Conservation (phyloP, 352 stramenopile species). For the Phytophthora multivora region DNA sequence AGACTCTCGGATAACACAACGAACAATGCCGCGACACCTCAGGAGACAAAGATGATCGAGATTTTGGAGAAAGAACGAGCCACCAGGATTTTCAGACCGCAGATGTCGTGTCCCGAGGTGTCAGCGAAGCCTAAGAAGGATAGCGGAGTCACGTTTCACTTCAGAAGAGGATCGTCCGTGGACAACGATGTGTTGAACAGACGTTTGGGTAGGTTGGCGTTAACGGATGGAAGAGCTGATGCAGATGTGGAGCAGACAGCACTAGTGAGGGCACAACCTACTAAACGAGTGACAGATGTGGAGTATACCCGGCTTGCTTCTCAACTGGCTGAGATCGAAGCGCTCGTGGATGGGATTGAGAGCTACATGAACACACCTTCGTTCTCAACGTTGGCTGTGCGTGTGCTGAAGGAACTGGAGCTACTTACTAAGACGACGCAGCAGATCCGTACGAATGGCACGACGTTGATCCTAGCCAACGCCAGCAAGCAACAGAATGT, state of each 20-base stretch:
- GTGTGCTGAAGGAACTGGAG: constrained; percentile 60
- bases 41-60: constrained; percentile 45
- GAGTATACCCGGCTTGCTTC: constrained; percentile 46
- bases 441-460: constrained; percentile 70
- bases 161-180: constrained; percentile 41
- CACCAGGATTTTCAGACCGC: constrained; percentile 16
- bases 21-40: constrained; percentile 8
- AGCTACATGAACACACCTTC: constrained; percentile 39
- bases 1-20: constrained; percentile 45
- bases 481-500: constrained; percentile 43
- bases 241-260: constrained; percentile 4
- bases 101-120: constrained; percentile 29
- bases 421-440: constrained; percentile 60
- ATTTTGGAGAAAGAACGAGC: constrained; percentile 45
- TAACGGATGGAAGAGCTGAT: constrained; percentile 21
- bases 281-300: constrained; percentile 31
- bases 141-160: constrained; percentile 66
- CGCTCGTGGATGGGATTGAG: constrained; percentile 63
- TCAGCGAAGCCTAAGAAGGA: constrained; percentile 19
- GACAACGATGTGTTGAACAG: constrained; percentile 16
- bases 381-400: constrained; percentile 44
- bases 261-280: constrained; percentile 18
- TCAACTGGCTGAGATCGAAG: constrained; percentile 66
- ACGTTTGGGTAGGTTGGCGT: constrained; percentile 27
- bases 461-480: constrained; percentile 63